Percentiles rank a stretch among this genome's conserved stretches.
phyloP scores from a whole-genome alignment of 495 filamentous ascomycete species.

The Acidiella bohemica region DNA sequence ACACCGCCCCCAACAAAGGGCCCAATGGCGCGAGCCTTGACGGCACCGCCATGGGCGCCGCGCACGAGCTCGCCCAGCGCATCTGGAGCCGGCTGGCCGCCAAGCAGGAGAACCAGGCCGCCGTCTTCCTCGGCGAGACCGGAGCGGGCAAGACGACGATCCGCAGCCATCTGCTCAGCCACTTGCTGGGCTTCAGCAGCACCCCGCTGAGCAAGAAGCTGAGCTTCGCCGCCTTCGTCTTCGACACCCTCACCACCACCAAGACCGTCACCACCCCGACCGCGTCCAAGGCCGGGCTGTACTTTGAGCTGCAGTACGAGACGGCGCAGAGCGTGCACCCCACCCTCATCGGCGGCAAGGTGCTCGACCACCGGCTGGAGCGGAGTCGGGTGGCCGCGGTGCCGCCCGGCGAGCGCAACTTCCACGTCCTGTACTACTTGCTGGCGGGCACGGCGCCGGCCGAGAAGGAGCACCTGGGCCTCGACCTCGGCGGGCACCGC shows the following conservation, averaged over 20 bases:
- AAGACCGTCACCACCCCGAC: conserved; percentile 91
- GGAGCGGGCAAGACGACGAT: conserved; percentile 92
- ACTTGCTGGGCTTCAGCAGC: conserved; percentile 72
- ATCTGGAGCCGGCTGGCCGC: conserved; percentile 77
- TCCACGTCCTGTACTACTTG: conserved; percentile 91
- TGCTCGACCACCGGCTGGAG: conserved; percentile 86
- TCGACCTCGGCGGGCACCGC: conserved; percentile 37
- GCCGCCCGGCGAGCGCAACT: conserved; percentile 89
- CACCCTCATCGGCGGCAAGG: conserved; percentile 79
- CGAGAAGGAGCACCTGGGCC: conserved; percentile 78
- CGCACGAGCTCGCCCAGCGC: conserved; percentile 75
- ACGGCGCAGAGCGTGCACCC: conserved; percentile 67
- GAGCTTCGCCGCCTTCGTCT: conserved; percentile 84
- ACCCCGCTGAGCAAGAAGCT: conserved; percentile 87
- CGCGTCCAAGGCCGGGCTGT: conserved; percentile 87
- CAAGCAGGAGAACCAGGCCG: conserved; percentile 80
- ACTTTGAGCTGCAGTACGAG: conserved; percentile 93
- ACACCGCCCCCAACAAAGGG: conserved; percentile 71
- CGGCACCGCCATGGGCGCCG: conserved; percentile 73
- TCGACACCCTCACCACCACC: conserved; percentile 93
- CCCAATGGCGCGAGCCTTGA: conserved; percentile 80
- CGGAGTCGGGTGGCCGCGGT: conserved; percentile 79
- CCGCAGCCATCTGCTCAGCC: conserved; percentile 71
- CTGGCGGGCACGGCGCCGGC: conserved; percentile 80
- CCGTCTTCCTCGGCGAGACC: conserved; percentile 91